phyloP scores from a whole-genome alignment of 192 early-diverging fungal species.

The Geranomyces michiganensis region DNA sequence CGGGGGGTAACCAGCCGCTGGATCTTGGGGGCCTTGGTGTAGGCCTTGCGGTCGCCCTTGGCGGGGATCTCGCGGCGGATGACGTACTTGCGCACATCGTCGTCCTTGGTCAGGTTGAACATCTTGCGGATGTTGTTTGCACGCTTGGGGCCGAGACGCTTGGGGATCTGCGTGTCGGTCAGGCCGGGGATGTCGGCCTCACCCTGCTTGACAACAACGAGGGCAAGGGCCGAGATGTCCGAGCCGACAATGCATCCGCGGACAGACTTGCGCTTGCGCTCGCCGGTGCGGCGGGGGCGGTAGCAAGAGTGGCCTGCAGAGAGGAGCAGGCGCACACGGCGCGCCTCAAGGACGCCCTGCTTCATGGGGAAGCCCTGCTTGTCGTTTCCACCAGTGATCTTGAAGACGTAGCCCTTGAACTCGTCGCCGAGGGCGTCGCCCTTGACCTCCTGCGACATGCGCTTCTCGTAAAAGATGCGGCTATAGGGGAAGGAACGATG shows the following conservation, averaged over 20 bases:
- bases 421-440: constrained; percentile 97
- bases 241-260: constrained; percentile 97
- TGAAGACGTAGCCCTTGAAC: constrained; percentile 99
- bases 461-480: constrained; percentile 98
- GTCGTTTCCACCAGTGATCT: constrained; percentile 99
- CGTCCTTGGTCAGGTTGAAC: constrained; percentile 96
- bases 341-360: constrained; percentile 85
- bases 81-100: constrained; percentile 99
- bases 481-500: constrained; percentile 43
- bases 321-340: constrained; percentile 63
- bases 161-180: constrained; percentile 90
- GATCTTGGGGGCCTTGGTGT: constrained; percentile 98
- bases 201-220: constrained; percentile 96
- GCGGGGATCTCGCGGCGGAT: constrained; percentile 91
- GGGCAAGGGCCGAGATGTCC: constrained; percentile 92
- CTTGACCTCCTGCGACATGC: constrained; percentile 93
- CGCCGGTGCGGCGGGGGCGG: constrained; percentile 94
- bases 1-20: constrained; percentile 97
- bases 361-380: constrained; percentile 99
- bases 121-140: constrained; percentile 99
- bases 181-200: constrained; percentile 94
- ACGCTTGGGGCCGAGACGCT: constrained; percentile 99
- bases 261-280: constrained; percentile 99
- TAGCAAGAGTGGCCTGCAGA: constrained; percentile 98
- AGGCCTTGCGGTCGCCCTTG: constrained; percentile 85